Base-by-base conservation (phyloP, 768 basidiomycete genomes). In the Leucosporidium yakuticum region DNA sequence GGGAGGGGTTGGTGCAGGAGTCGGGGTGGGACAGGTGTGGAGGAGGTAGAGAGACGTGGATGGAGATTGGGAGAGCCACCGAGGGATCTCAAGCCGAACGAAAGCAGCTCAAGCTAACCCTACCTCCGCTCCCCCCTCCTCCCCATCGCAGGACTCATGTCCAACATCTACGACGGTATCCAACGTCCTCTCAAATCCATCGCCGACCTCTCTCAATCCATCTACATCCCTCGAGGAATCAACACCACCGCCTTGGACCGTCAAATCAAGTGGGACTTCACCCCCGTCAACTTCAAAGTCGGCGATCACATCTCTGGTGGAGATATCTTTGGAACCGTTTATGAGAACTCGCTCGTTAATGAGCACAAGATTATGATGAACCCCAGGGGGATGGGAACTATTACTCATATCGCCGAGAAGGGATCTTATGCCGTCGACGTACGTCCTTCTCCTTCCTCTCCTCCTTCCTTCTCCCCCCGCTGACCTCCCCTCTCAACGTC, bases 211-310 rank as follows among this genome's bases (percentile, higher is more conserved):
- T 97, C 96, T 55, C 89, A 97, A 76, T 96, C 92, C n/a, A 99
- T 99, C 76, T 99, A 99, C 80, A 98, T 99, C 70, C 96, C 96
- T 72, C 89, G 93, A 76, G 96, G 96, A 64, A 98, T 99, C 80
- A 98, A 98, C 80, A 98, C 96, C 44, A 87, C 94, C 72, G 90
- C 94, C 31, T 85, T 99, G 32, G 90, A 92, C 78, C 87, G 96
- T 60, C 83, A 83, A 25, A 79, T 93, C 69, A 83, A 90, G 78
- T 99, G 96, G 96, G 96, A 99, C 78, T 99, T 98, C 79, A 88
- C 85, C 61, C 94, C 93, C 14, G 81, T 84, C 15, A 82, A 84
- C 56, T 90, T 86, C 82, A 90, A 89, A 81, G 85, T 94, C 69
- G 96, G 96, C 64, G 95, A 98, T 80, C 96, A 99, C 79, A 88